phyloP scores from a whole-genome alignment of 2,329 filamentous ascomycete species.

The Cercospora berteroae region DNA sequence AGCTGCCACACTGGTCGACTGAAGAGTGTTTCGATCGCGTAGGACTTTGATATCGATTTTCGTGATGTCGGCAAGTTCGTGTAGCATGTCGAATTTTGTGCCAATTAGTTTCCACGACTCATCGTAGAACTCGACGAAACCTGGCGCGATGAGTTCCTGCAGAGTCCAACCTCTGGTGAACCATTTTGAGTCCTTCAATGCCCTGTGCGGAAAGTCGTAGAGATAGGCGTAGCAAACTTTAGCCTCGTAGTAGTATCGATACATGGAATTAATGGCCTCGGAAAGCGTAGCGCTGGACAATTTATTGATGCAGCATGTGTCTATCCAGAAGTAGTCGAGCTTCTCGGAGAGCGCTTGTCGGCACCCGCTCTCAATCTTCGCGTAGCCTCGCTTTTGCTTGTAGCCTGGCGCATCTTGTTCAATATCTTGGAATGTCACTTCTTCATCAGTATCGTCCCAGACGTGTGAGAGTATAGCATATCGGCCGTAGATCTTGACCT shows the following conservation, averaged over 20 bases:
- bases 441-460: conserved; percentile 23
- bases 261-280: conserved; percentile 36
- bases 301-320: conserved; percentile 45
- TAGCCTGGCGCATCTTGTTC: not conserved
- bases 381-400: conserved; percentile 22
- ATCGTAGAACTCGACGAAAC: conserved; percentile 26
- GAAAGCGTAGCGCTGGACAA: conserved; percentile 38
- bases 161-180: conserved; percentile 30
- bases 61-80: conserved; percentile 33
- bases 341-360: conserved; percentile 29
- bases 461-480: conserved; percentile 32
- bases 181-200: conserved; percentile 19
- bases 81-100: conserved; percentile 22
- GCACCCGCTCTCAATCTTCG: conserved; percentile 27
- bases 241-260: conserved; percentile 39
- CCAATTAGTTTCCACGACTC: conserved; percentile 18
- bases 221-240: conserved; percentile 40
- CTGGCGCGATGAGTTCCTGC: conserved; percentile 29
- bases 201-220: conserved; percentile 9
- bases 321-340: conserved; percentile 40
- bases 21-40: conserved; percentile 15
- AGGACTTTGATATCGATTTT: conserved; percentile 30
- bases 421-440: conserved; percentile 29
- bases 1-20: conserved; percentile 22
- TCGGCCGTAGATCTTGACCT: conserved; percentile 22